These are phyloP conservation scores for Apiospora pterosperma DNA, from an alignment of 2,329 filamentous ascomycete species.

Conservation along the genomic window DNA sequence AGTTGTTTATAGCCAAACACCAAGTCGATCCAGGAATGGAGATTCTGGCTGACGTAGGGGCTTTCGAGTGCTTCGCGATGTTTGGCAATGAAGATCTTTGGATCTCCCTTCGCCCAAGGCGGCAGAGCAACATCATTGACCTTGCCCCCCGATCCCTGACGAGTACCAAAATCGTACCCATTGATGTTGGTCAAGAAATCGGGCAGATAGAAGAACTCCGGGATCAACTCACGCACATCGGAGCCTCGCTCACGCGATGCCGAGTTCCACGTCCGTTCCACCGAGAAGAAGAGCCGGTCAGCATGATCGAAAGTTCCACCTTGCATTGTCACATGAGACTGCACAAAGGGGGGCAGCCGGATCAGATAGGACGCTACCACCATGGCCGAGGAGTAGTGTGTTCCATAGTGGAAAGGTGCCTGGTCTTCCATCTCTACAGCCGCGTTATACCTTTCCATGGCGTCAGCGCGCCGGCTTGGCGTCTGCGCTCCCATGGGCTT, in stretches of 20 bases:
- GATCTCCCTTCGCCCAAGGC: slow-evolving; percentile 94
- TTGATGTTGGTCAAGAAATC: slow-evolving; percentile 96
- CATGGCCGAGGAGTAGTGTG: slow-evolving; percentile 98
- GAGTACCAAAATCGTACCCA: slow-evolving; percentile 85
- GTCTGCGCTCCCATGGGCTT: slow-evolving; percentile 97
- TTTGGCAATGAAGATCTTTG: slow-evolving; percentile 91
- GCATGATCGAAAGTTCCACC: slow-evolving; percentile 97
- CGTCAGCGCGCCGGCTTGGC: slow-evolving; percentile 69
- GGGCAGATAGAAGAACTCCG: slow-evolving; percentile 95
- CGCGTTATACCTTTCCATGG: slow-evolving; percentile 78
- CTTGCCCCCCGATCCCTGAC: slow-evolving; percentile 73
- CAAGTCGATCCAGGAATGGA: slow-evolving; percentile 95
- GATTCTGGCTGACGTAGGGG: slow-evolving; percentile 81
- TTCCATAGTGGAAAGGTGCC: slow-evolving; percentile 88
- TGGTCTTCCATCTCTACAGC: slow-evolving; percentile 90
- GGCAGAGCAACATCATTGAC: slow-evolving; percentile 89
- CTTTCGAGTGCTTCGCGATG: slow-evolving; percentile 95
- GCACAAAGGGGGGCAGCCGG: slow-evolving; percentile 90
- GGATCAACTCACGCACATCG: slow-evolving; percentile 90
- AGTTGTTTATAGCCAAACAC: slow-evolving; percentile 93
- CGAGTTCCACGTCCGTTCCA: slow-evolving; percentile 87
- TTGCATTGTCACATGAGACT: slow-evolving; percentile 90
- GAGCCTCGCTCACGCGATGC: slow-evolving; percentile 87
- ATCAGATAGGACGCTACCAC: slow-evolving; percentile 97
- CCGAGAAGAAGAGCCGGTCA: slow-evolving; percentile 90